Conservation (phyloP, 148 eudicot genomes). For the Fallopia convolvulus region DNA sequence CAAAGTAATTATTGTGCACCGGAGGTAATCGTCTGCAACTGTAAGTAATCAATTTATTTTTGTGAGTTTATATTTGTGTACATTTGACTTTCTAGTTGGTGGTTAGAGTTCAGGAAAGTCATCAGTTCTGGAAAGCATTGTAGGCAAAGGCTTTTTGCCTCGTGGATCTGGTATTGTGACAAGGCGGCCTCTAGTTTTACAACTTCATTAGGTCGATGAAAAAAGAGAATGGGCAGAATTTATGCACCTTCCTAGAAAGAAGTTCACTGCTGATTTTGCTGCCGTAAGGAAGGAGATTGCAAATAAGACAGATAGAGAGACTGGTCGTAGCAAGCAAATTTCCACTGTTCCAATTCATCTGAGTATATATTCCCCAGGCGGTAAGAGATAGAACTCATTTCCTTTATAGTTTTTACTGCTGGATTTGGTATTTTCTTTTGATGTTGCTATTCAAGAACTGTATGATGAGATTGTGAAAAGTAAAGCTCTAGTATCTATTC, state of each 20-base stretch:
- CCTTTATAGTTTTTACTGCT: not conserved
- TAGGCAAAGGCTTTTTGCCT: constrained; percentile 96
- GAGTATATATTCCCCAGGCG: constrained; percentile 84
- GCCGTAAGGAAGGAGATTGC: constrained; percentile 94
- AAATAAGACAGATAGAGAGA: constrained; percentile 97
- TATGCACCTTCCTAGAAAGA: constrained; percentile 81
- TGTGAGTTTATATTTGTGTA: no score
- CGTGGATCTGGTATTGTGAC: constrained; percentile 99
- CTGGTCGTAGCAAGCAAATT: constrained; percentile 74
- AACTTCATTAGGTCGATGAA: constrained; percentile 85
- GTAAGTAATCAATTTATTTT: no score
- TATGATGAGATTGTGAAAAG: not conserved
- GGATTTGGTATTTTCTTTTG: not conserved
- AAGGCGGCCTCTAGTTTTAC: constrained; percentile 95
- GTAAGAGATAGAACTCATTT: constrained; percentile 30
- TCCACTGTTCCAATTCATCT: constrained; percentile 96
- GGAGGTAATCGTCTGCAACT: no score
- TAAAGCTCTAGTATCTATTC: not conserved
- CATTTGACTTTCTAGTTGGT: no score
- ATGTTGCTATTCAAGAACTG: not conserved
- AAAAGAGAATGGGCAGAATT: constrained; percentile 96
- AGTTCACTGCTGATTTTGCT: constrained; percentile 87
- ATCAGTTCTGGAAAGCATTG: constrained; percentile 90
- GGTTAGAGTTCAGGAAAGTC: constrained; percentile 99
- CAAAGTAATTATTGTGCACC: no score